Evolutionary conservation across 768 basidiomycete species (phyloP).

Genomic region (Trametes elegans): DNA sequence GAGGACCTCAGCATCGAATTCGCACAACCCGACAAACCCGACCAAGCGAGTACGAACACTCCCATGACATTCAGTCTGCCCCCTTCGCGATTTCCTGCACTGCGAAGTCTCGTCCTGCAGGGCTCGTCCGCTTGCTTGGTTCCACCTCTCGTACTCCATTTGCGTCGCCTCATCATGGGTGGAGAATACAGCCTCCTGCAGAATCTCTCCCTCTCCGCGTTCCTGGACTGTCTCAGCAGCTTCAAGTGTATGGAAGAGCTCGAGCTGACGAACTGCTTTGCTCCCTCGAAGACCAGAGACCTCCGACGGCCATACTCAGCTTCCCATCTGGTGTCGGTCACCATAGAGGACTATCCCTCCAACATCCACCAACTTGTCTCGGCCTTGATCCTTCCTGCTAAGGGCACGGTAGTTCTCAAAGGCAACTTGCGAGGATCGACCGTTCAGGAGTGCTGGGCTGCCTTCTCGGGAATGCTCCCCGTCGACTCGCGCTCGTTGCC

Average conservation of each 20-base stretch:
- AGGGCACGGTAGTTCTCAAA: background rate
- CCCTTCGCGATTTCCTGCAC: background rate
- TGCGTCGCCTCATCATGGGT: background rate
- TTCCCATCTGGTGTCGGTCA: background rate
- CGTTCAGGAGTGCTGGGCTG: background rate
- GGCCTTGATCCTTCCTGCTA: background rate
- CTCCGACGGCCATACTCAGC: background rate
- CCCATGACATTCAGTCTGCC: too few species aligned
- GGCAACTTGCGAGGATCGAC: background rate
- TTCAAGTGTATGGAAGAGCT: constrained; percentile 5
- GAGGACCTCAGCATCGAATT: background rate
- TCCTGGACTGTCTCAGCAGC: background rate
- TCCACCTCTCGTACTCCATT: background rate
- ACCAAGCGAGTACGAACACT: too few species aligned
- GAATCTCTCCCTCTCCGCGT: background rate
- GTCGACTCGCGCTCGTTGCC: background rate
- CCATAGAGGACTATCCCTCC: background rate
- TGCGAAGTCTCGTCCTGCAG: background rate
- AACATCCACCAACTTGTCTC: constrained; percentile 2
- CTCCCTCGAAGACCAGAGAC: background rate
- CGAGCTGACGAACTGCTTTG: background rate
- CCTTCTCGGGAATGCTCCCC: background rate
- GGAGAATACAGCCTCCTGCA: background rate
- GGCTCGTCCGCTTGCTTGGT: background rate
- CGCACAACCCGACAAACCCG: background rate